Evolutionary conservation across 2,329 filamentous ascomycete genomes (phyloP).

Genomic region (Harringtonia aguacate): DNA sequence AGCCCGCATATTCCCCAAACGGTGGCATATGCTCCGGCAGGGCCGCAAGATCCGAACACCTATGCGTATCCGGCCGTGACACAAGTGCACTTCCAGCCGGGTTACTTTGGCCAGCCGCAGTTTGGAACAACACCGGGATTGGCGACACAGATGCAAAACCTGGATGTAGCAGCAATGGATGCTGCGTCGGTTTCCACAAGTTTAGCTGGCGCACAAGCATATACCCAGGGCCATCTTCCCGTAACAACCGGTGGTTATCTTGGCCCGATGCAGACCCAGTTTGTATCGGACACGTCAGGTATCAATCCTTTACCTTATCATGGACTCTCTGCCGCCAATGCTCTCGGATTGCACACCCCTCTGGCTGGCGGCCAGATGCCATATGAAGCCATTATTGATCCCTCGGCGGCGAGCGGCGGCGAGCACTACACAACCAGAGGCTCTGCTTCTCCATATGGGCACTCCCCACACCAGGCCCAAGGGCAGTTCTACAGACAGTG

Average conservation of each 20-base stretch:
- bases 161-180: slow-evolving; percentile 11
- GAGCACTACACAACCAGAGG: slow-evolving; percentile 28
- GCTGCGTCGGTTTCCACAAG: slow-evolving; percentile 4
- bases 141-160: slow-evolving; percentile 11
- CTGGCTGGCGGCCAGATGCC: slow-evolving; percentile 14
- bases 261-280: slow-evolving; percentile 15
- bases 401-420: slow-evolving; percentile 15
- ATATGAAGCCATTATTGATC: slow-evolving; percentile 23
- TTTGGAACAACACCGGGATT: slow-evolving; percentile 6
- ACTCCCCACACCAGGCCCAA: slow-evolving; percentile 28
- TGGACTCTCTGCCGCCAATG: slow-evolving; percentile 17
- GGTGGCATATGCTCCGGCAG: slow-evolving; percentile 9
- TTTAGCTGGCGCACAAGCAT: slow-evolving; percentile 12
- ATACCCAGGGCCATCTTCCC: slow-evolving; percentile 15
- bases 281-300: slow-evolving; percentile 19
- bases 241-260: slow-evolving; percentile 16
- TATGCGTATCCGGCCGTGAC: slow-evolving; percentile 10
- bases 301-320: slow-evolving; percentile 24
- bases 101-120: not conserved
- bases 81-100: slow-evolving; percentile 9
- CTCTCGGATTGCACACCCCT: slow-evolving; percentile 25
- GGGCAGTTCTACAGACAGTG: slow-evolving; percentile 12
- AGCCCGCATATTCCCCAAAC: slow-evolving; percentile 6
- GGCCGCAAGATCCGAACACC: slow-evolving; percentile 9
- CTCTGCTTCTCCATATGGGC: slow-evolving; percentile 30